Evolutionary conservation across 2,329 filamentous ascomycete species (phyloP).

Genomic region (Colletotrichum plurivorum): DNA sequence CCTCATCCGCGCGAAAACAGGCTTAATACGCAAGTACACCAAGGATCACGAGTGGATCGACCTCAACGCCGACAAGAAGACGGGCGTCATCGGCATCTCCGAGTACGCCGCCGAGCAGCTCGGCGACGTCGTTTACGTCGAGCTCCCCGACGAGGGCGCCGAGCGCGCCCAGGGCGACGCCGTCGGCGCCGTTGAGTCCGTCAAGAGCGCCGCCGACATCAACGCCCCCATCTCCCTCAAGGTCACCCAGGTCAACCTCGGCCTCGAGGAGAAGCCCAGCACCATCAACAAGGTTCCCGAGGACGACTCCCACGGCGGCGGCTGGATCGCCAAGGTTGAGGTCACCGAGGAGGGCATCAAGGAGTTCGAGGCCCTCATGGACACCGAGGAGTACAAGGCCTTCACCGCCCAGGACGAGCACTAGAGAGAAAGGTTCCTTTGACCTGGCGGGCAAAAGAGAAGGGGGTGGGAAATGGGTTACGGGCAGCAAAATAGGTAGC

Average conservation of each 20-base stretch:
- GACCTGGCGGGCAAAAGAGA: neutral
- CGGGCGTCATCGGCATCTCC: conserved; percentile 87
- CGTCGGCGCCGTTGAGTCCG: conserved; percentile 95
- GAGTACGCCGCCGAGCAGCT: conserved; percentile 92
- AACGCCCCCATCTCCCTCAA: conserved; percentile 87
- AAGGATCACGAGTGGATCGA: conserved; percentile 99
- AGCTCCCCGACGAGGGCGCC: conserved; percentile 82
- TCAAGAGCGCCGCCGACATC: conserved; percentile 99
- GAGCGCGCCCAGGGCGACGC: conserved; percentile 83
- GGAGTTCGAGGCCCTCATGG: conserved; percentile 85
- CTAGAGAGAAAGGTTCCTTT: conserved; percentile 43
- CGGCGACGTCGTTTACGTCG: conserved; percentile 97
- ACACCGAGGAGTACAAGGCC: conserved; percentile 80
- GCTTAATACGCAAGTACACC: conserved; percentile 86
- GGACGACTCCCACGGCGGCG: conserved; percentile 79
- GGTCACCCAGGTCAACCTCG: conserved; percentile 80
- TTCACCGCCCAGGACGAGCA: conserved; percentile 69
- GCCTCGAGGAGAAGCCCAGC: conserved; percentile 86
- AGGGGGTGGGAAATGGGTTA: neutral
- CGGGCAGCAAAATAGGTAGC: conserved; percentile 11
- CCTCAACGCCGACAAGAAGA: conserved; percentile 84
- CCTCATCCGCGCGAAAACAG: conserved; percentile 53
- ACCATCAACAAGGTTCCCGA: conserved; percentile 93
- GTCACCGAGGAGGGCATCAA: conserved; percentile 75
- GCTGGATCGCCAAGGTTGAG: conserved; percentile 93